Evolutionary conservation across 2,329 filamentous ascomycete species (phyloP), one percentile per base, ranked within the genome.

Genomic region (Cytospora piceicola): DNA sequence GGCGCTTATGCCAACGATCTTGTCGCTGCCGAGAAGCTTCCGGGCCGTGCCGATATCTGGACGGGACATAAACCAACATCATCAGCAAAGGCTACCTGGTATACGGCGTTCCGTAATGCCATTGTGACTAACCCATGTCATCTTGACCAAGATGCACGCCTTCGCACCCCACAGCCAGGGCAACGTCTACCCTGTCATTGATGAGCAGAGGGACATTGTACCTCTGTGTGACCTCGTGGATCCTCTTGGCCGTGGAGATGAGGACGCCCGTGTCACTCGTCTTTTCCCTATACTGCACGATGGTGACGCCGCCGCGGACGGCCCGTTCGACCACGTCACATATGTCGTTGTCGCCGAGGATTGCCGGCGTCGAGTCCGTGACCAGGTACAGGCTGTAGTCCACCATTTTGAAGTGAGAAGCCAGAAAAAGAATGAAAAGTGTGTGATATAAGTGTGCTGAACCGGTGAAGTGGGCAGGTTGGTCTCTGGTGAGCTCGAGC

Each of bases 91-190:
- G 11, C 7, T 34, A 34, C 11, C 11, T 34, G 11, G 11, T 34
- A 12, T 34, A 9, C 5, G 24, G n/a, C 22, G 14, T 53, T n/a
- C 30, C 22, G 8, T 12, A 11, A 29, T 46, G 22, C 22, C 46
- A 17, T 32, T 14, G 17, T 27, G 4, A 77, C 83, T 70, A 77
- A 91, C 90, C 83, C 82, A 97, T 89, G 76, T 98, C 94, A 83
- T 97, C 94, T 80, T 98, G 94, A 8, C 95, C 95, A 58, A 98
- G 86, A 76, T 98, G 95, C 11, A 97, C 93, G 55, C 95, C 95
- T 79, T 97, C 94, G 65, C 92, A 95, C 15, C 88, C 91, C 53
- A 94, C 85, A 17, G 93, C 93, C 22, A 93, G 83, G 11, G 93
- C 94, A 30, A 98, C 92, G 75, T 97, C 94, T 7, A 97, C 86